Conservation (phyloP, 116 monocot species). For the Zostera marina region DNA sequence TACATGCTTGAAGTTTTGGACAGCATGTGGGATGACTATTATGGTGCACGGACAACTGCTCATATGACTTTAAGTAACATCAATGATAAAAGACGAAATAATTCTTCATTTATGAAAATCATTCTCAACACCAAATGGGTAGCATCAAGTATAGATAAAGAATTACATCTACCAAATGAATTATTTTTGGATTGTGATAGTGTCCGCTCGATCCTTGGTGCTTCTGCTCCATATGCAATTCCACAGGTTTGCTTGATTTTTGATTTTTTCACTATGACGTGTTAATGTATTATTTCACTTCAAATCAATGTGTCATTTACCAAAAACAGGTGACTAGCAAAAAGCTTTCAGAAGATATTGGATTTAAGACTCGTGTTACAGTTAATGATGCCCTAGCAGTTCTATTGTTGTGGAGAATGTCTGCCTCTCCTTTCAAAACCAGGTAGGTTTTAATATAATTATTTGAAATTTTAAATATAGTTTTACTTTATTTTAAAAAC, state of each 20-base stretch:
- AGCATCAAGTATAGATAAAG: constrained; percentile 46
- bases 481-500: no score
- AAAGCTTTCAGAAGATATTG: constrained; percentile 53
- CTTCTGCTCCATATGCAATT: constrained; percentile 63
- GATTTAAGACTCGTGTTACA: constrained; percentile 70
- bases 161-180: constrained; percentile 63
- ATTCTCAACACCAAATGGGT: constrained; percentile 52
- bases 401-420: constrained; percentile 33
- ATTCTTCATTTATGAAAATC: constrained; percentile 55
- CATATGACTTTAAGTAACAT: constrained; percentile 4
- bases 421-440: constrained; percentile 23
- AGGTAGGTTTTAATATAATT: constrained; percentile 50
- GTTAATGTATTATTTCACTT: background rate
- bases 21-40: constrained; percentile 78
- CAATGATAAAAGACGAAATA: constrained; percentile 13
- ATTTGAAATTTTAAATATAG: background rate
- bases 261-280: background rate
- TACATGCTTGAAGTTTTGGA: constrained; percentile 92
- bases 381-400: constrained; percentile 56
- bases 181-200: constrained; percentile 64
- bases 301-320: background rate
- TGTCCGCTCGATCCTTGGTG: constrained; percentile 56
- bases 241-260: constrained; percentile 44
- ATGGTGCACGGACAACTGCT: constrained; percentile 25
- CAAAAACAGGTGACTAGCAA: constrained; percentile 53